Evolutionary conservation across 1,284 basidiomycete genomes (phyloP).

Genomic region (Pterula multifida): DNA sequence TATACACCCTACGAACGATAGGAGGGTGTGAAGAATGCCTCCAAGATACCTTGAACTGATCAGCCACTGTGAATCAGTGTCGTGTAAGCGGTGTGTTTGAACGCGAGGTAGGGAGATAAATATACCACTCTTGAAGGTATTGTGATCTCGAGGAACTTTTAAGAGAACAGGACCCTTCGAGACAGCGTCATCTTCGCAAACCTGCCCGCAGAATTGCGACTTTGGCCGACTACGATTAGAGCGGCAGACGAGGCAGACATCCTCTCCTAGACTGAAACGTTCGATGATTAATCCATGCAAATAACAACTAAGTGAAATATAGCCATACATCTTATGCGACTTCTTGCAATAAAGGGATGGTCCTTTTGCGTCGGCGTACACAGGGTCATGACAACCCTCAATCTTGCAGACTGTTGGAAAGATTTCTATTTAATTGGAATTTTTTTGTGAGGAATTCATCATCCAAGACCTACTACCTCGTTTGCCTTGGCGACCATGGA

Average conservation of each 20-base stretch:
- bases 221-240: constrained; percentile 37
- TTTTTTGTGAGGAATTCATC: constrained; percentile 2
- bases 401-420: background rate
- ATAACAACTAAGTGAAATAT: background rate
- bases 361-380: background rate
- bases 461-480: background rate
- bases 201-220: constrained; percentile 44
- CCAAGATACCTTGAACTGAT: constrained; percentile 60
- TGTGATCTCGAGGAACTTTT: constrained; percentile 45
- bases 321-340: background rate
- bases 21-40: constrained; percentile 44
- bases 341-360: background rate
- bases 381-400: background rate
- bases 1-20: constrained; percentile 43
- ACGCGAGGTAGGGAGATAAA: constrained; percentile 3
- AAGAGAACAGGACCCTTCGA: constrained; percentile 39
- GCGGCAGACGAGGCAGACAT: constrained; percentile 43
- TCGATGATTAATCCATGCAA: background rate
- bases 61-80: constrained; percentile 28
- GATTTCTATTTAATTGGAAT: constrained; percentile 3
- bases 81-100: background rate
- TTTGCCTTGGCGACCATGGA: background rate
- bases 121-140: constrained; percentile 50
- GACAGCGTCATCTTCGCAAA: constrained; percentile 38
- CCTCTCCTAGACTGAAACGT: constrained; percentile 27